Evolutionary conservation across 2,329 filamentous ascomycete genomes (phyloP).

Genomic region (Pyricularia sp.): DNA sequence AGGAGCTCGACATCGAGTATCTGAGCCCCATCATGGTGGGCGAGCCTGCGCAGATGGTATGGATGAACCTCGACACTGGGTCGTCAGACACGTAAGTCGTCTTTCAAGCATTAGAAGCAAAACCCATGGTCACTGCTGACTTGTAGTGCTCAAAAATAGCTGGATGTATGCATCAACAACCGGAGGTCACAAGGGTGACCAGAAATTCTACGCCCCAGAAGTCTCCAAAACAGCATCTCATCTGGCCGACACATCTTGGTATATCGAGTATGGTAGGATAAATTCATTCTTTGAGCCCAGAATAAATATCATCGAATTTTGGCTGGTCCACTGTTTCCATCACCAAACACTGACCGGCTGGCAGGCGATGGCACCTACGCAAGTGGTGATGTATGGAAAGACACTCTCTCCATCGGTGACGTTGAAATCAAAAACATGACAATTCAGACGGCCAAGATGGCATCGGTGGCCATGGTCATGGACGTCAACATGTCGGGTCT

Average conservation of each 20-base stretch:
- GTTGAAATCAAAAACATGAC: constrained; percentile 30
- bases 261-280: constrained; percentile 27
- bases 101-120: not conserved
- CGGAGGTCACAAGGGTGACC: constrained; percentile 30
- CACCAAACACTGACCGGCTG: constrained; percentile 7
- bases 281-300: constrained; percentile 11
- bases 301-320: not conserved
- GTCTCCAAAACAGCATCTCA: constrained; percentile 28
- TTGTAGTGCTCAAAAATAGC: constrained; percentile 15
- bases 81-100: constrained; percentile 49
- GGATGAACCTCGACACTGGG: constrained; percentile 59
- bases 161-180: constrained; percentile 42
- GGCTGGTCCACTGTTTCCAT: not conserved
- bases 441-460: constrained; percentile 33
- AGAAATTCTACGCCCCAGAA: constrained; percentile 29
- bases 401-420: constrained; percentile 32
- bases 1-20: constrained; percentile 39
- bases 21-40: constrained; percentile 51
- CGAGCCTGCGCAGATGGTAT: constrained; percentile 38
- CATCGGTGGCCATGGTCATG: constrained; percentile 25
- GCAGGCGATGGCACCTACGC: constrained; percentile 28
- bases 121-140: constrained; percentile 2
- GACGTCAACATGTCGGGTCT: constrained; percentile 35
- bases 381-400: constrained; percentile 35
- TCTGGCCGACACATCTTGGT: constrained; percentile 32